These are phyloP conservation scores for Leishmania gerbilli DNA, from an alignment of 208 protist genomes.

Conservation along the genomic window DNA sequence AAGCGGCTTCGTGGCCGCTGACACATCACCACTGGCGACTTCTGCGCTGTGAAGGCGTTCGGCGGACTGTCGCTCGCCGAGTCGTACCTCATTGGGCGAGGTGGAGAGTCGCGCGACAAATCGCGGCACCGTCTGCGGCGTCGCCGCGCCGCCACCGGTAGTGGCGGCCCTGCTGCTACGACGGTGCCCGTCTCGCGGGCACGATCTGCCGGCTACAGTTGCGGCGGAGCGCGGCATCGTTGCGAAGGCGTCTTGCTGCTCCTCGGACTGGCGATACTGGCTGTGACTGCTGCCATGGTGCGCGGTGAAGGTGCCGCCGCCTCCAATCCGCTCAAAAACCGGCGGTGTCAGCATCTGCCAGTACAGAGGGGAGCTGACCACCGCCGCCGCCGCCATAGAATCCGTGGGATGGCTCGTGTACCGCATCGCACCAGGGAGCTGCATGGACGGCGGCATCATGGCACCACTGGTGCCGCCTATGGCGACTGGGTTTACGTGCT, in stretches of 20 bases:
- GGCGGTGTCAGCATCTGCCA: not conserved
- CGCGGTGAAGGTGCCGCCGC: not conserved
- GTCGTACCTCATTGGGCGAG: slow-evolving; percentile 20
- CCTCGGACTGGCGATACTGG: not conserved
- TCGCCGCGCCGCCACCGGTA: not conserved
- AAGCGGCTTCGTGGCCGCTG: not conserved
- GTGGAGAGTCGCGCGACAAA: slow-evolving; percentile 34
- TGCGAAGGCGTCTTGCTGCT: not conserved
- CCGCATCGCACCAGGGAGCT: not conserved
- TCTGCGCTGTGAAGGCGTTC: not conserved
- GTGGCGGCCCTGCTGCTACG: slow-evolving; percentile 8
- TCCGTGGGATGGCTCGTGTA: not conserved
- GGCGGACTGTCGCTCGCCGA: slow-evolving; percentile 11
- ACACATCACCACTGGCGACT: not conserved
- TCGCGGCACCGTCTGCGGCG: slow-evolving; percentile 31
- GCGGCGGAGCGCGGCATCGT: not conserved
- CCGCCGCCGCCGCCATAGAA: not conserved
- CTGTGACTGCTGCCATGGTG: not conserved
- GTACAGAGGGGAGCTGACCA: not conserved
- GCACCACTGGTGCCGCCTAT: not conserved
- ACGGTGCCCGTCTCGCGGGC: not conserved
- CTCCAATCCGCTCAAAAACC: not conserved
- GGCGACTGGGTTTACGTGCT: not conserved
- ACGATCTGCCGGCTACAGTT: slow-evolving; percentile 2
- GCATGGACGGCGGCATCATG: not conserved